These are phyloP conservation scores for Saccharomycopsis selenospora DNA, from an alignment of 805 yeast genomes.

Conservation along the genomic window DNA sequence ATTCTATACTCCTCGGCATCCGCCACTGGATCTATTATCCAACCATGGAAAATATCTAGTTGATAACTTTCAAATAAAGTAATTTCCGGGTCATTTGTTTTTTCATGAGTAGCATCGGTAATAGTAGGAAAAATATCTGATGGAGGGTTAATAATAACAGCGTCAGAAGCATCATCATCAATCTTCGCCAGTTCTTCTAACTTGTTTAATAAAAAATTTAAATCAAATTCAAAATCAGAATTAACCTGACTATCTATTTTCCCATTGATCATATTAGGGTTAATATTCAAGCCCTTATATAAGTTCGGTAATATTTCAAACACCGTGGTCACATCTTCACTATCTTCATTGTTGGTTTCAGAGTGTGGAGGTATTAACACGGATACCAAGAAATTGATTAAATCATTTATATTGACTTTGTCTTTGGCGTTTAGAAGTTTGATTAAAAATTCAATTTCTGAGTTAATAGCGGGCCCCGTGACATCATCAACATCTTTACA, in stretches of 20 bases:
- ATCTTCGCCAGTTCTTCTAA: neutral
- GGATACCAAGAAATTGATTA: constrained; percentile 29
- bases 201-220: neutral
- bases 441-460: neutral
- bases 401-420: constrained; percentile 17
- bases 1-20: constrained; percentile 30
- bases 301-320: constrained; percentile 34
- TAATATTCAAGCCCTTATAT: constrained; percentile 37
- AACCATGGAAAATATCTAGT: constrained; percentile 71
- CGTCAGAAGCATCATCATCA: no score
- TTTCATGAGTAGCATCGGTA: neutral
- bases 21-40: constrained; percentile 50
- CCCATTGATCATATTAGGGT: constrained; percentile 36
- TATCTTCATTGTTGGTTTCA: no score
- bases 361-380: constrained; percentile 19
- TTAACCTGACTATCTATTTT: constrained; percentile 23
- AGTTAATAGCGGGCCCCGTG: constrained; percentile 4
- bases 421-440: neutral
- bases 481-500: neutral
- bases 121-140: no score
- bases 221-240: constrained; percentile 3
- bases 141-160: no score
- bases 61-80: constrained; percentile 52
- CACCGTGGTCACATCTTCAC: constrained; percentile 23
- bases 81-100: constrained; percentile 48